Evolutionary conservation across 2,329 filamentous ascomycete genomes (phyloP).

Genomic region (Teratosphaeria pseudoeucalypti): DNA sequence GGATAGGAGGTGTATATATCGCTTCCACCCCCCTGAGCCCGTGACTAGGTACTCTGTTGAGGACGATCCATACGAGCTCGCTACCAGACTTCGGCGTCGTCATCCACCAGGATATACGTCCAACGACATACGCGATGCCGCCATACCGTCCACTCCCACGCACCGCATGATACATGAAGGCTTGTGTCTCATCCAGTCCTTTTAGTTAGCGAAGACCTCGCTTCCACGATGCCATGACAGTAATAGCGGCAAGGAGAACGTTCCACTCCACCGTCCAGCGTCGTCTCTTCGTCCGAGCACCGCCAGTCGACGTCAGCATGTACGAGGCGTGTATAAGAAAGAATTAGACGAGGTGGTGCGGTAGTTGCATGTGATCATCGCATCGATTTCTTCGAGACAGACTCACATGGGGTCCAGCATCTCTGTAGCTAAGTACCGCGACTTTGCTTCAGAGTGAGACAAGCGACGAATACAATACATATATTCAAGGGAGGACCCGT

Average conservation of each 20-base stretch:
- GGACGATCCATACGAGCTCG: neutral
- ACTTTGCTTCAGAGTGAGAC: neutral
- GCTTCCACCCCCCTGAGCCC: too few species aligned
- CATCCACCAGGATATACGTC: neutral
- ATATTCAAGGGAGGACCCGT: neutral
- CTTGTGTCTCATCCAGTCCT: neutral
- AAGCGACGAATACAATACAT: neutral
- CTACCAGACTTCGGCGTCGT: neutral
- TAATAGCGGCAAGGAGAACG: neutral
- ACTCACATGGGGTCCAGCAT: neutral
- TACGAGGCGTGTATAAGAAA: neutral
- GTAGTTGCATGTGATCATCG: neutral
- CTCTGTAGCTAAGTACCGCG: neutral
- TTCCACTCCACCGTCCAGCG: neutral
- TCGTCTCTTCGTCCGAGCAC: too few species aligned
- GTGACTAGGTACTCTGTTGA: too few species aligned
- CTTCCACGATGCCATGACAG: neutral
- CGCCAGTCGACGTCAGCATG: too few species aligned
- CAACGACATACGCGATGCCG: neutral
- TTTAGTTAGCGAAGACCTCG: neutral
- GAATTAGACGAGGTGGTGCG: neutral
- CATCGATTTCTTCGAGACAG: neutral
- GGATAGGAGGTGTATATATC: too few species aligned
- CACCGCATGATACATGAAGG: neutral
- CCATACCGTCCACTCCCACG: neutral